A percentile compares a stretch with the other conserved stretches of the same genome.
These are phyloP conservation scores for Neonothopanus nambi DNA, from an alignment of 1,284 basidiomycete genomes.

Conservation along the genomic window DNA sequence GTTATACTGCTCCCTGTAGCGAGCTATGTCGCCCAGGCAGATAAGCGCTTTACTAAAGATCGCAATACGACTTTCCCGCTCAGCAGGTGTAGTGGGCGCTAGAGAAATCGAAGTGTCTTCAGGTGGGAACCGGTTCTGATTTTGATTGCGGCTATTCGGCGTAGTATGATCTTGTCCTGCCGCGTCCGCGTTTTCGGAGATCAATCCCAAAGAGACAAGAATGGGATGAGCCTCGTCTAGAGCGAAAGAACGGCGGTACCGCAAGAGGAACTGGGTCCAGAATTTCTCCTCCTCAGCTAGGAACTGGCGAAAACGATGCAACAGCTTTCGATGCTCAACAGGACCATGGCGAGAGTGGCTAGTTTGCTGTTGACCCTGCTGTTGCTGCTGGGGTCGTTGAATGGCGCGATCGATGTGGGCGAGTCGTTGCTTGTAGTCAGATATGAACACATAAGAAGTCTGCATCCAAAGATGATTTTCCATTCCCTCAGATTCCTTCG, in stretches of 20 bases:
- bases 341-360: slow-evolving; percentile 48
- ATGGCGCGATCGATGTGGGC: slow-evolving; percentile 63
- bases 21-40: slow-evolving; percentile 90
- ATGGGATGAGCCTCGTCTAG: slow-evolving; percentile 51
- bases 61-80: slow-evolving; percentile 62
- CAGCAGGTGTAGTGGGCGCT: slow-evolving; percentile 44
- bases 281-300: slow-evolving; percentile 86
- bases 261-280: slow-evolving; percentile 76
- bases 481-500: slow-evolving; percentile 76
- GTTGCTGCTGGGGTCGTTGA: slow-evolving; percentile 37
- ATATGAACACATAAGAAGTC: slow-evolving; percentile 86
- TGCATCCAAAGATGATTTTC: slow-evolving; percentile 90
- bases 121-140: slow-evolving; percentile 48
- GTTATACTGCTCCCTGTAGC: slow-evolving; percentile 91
- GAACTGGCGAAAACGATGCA: slow-evolving; percentile 87
- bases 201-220: slow-evolving; percentile 59
- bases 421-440: slow-evolving; percentile 79
- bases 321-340: slow-evolving; percentile 81
- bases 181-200: slow-evolving; percentile 33
- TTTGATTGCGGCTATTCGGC: slow-evolving; percentile 38
- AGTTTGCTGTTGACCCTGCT: slow-evolving; percentile 30
- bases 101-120: slow-evolving; percentile 42
- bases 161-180: slow-evolving; percentile 32
- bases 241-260: slow-evolving; percentile 69
- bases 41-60: slow-evolving; percentile 88